These are phyloP conservation scores for Thalassiosira hispida DNA, from an alignment of 352 stramenopile genomes.

Conservation along the genomic window DNA sequence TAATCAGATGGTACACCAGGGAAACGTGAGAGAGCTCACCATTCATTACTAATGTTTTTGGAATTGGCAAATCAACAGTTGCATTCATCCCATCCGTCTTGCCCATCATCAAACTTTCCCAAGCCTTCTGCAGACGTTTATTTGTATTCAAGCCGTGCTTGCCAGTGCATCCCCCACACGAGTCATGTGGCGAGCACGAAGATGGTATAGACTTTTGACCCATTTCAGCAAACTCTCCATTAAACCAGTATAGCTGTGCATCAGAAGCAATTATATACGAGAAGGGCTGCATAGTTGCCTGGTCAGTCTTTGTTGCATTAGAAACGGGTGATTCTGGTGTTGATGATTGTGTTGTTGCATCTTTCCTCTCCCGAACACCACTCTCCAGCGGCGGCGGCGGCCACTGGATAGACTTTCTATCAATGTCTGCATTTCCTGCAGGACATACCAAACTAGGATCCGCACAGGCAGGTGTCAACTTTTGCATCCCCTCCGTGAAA, in stretches of 20 bases:
- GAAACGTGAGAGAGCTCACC: conserved; percentile 27
- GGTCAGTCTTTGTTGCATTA: neutral
- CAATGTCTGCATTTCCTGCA: conserved; percentile 49
- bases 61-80: conserved; percentile 28
- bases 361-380: neutral
- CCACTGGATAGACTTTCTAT: conserved; percentile 29
- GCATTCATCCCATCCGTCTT: conserved; percentile 40
- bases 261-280: conserved; percentile 63
- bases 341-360: conserved; percentile 9
- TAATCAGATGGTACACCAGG: neutral
- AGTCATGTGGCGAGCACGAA: conserved; percentile 42
- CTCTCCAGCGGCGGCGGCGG: neutral
- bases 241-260: conserved; percentile 65
- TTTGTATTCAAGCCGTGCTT: conserved; percentile 56
- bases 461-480: conserved; percentile 50
- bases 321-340: neutral
- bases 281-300: conserved; percentile 39
- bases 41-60: conserved; percentile 63
- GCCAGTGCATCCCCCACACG: conserved; percentile 49
- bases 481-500: conserved; percentile 48
- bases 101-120: conserved; percentile 55
- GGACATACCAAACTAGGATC: conserved; percentile 41
- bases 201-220: conserved; percentile 41
- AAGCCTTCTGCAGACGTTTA: conserved; percentile 44
- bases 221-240: conserved; percentile 63